A percentile compares a stretch with the other conserved stretches of the same genome.
Conservation (phyloP, 148 eudicot genomes). For the Salicornia ramosissima region DNA sequence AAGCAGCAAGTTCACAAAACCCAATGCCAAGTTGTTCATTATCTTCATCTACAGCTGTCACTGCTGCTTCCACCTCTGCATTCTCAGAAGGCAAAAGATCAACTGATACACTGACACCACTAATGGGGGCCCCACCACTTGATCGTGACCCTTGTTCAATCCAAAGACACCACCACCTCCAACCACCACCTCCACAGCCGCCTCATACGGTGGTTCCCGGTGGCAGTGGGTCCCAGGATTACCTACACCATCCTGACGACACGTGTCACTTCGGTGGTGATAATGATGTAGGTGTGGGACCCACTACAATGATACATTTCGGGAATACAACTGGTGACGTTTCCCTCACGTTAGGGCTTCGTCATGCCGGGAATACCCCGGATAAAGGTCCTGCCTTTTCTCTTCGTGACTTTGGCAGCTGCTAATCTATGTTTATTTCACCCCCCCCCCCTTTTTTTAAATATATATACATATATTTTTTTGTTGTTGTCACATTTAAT, state of each 20-base stretch:
- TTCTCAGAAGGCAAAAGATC: slow-evolving; percentile 13
- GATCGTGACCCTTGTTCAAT: slow-evolving; percentile 43
- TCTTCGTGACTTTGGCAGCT: slow-evolving; percentile 38
- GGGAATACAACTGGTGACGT: slow-evolving; percentile 60
- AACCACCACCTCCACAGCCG: slow-evolving; percentile 1
- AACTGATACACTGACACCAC: slow-evolving; percentile 20
- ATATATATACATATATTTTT: not conserved
- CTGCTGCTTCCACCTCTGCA: slow-evolving; percentile 10
- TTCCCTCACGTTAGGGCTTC: slow-evolving; percentile 80
- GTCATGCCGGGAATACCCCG: slow-evolving; percentile 68
- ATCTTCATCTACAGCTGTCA: not conserved
- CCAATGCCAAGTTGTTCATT: slow-evolving; percentile 29
- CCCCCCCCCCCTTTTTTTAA: too few relatives aligned
- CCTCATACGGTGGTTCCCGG: not conserved
- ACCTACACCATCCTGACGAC: slow-evolving; percentile 1
- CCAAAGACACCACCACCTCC: slow-evolving; percentile 22
- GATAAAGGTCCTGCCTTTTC: slow-evolving; percentile 38
- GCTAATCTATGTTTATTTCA: slow-evolving; percentile 15
- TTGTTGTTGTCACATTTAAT: not conserved
- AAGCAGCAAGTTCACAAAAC: slow-evolving; percentile 17
- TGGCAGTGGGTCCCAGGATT: not conserved
- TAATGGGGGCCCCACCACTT: not conserved
- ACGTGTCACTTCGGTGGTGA: slow-evolving; percentile 16
- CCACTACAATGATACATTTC: slow-evolving; percentile 51
- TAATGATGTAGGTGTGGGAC: slow-evolving; percentile 24